Base-by-base conservation (phyloP, 2,329 filamentous ascomycete genomes). In the Blumeria hordei region DNA sequence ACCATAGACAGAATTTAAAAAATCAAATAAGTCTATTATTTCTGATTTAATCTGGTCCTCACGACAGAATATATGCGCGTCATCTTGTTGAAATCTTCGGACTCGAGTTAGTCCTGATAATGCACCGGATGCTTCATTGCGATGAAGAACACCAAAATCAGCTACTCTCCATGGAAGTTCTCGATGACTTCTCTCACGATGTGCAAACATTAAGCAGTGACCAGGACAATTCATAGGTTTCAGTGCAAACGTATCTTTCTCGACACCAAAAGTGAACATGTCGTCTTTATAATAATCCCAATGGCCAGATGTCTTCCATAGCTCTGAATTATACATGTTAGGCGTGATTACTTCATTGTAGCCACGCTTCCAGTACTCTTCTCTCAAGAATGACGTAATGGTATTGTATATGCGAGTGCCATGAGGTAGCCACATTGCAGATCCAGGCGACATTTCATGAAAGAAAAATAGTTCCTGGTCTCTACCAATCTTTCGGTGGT, bases 151-250 rank as follows among this genome's bases (percentile, higher is more conserved):
- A 67, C 90, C 90, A 68, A 96, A 96, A 67, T 98, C 92, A 54
- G 92, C 90, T 70, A 94, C 84, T 64, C 92, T 78, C 70, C 93
- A 82, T 33, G 92, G 92, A 57, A 98, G 72, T 62, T 96, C 88
- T 63, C 84, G 76, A 69, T 96, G 94, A 68, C 83, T 92, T 63
- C 86, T 78, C 64, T 86, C 84, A 55, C 84, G 78, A 68, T 90
- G 83, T 53, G 76, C 78, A 68, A 94, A 94, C 64, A 95, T 83
- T 60, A 92, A 71, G 69, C 85, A 93, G 69, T 96, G 90, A 33
- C 88, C 88, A 3, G 92, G 92, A 70, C 92, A 98, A 72, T 96
- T 96, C 92, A 96, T 96, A 33, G 90, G 90, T 72, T 96, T 96
- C 54, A 96, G 71, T 14, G 81, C 88, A 72, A 82, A 88, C 60